phyloP scores from a whole-genome alignment of 208 protist genomes.

The Polymyxa betae region DNA sequence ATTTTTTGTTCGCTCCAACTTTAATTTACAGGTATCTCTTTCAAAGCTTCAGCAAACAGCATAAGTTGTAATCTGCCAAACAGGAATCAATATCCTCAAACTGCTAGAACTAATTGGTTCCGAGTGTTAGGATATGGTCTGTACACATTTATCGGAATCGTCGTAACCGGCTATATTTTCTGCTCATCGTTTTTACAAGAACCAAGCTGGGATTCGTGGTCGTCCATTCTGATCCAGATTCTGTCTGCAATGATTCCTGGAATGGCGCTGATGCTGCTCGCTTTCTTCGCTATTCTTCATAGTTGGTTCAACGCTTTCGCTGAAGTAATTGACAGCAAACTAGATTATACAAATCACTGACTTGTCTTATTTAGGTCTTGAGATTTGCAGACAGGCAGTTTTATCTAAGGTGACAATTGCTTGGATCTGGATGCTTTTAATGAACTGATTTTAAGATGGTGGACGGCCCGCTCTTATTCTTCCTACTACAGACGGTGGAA shows the following conservation, averaged over 20 bases:
- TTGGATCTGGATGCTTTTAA: background rate
- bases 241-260: background rate
- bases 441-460: background rate
- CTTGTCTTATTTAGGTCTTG: no score
- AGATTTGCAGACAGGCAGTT: background rate
- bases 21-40: background rate
- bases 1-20: background rate
- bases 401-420: background rate
- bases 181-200: background rate
- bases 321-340: no score
- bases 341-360: no score
- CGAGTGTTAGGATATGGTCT: background rate
- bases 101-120: background rate
- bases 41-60: no score
- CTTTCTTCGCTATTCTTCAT: background rate
- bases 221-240: background rate
- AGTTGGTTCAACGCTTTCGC: background rate
- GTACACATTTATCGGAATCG: background rate
- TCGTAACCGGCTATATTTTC: background rate
- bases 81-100: background rate
- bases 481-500: slow-evolving; percentile 17
- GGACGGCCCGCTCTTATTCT: background rate
- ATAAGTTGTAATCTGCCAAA: no score
- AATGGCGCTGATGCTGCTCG: background rate
- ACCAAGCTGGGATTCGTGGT: background rate